Evolutionary conservation across 2,329 filamentous ascomycete species (phyloP), one percentile per base, ranked within the genome.

Genomic region (Phyllosticta citrichinensis): DNA sequence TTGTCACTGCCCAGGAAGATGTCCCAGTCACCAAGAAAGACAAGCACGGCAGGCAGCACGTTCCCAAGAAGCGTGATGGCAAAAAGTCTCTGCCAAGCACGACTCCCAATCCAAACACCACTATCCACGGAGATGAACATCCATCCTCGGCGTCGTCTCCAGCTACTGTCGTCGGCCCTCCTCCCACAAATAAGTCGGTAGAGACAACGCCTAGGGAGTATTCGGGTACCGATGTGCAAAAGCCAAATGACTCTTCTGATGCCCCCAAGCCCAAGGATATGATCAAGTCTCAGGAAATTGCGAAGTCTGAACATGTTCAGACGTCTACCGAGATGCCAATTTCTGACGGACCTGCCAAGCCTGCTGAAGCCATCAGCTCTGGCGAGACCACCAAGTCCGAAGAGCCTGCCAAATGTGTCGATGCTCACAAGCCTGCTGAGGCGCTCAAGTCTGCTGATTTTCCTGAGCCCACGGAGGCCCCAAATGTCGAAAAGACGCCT

Each of bases 1-100:
- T 60, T 24, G 58, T 56, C 5, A 60, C 52, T 9, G 58, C 94
- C 94, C 62, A 55, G 14, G 40, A 47, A n/a, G 14, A 47, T n/a
- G n/a, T 47, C 6, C n/a, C 40, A 1, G 40, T n/a, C n/a, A 17
- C 40, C n/a, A 47, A 47, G 40, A 47, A 47, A 14, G n/a, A 47
- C 14, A 19, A 47, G 14, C 17, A n/a, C 14, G 27, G 27, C 27
- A 30, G 27, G 9, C 27, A 30, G 9, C 6, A 30, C 9, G 27
- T 5, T 30, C 14, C 40, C 17, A 8, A 47, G 14, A 47, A 47
- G 40, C 6, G 40, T n/a, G n/a, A 47, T 2, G 14, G 40, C 40
- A 47, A 47, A 14, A 47, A n/a, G 17, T 47, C 40, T 47, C 40
- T 17, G 14, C 40, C 17, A 47, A n/a, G 17, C 14, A 47, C 40